Percentiles rank a stretch among this genome's conserved stretches.
These are phyloP conservation scores for Cyclocybe cylindracea DNA, from an alignment of 768 basidiomycete genomes.

Conservation along the genomic window DNA sequence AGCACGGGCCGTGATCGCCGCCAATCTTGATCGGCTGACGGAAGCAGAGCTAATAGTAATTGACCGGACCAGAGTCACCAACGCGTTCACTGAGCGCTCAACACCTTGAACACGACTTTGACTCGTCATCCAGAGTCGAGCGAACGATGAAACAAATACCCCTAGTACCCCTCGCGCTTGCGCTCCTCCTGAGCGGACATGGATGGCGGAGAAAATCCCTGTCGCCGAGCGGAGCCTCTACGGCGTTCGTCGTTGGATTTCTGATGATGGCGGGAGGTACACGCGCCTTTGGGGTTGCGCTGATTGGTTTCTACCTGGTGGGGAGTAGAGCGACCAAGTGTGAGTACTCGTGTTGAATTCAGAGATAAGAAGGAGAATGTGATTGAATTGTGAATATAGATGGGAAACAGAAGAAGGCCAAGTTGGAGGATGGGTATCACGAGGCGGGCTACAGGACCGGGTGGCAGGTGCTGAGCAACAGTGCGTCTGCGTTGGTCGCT, in stretches of 20 bases:
- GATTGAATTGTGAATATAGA: slow-evolving; percentile 36
- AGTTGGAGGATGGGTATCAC: slow-evolving; percentile 78
- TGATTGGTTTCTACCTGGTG: slow-evolving; percentile 75
- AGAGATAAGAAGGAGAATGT: background rate
- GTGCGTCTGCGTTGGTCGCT: slow-evolving; percentile 61
- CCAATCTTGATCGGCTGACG: background rate
- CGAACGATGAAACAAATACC: too few relatives aligned
- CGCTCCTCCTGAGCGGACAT: slow-evolving; percentile 48
- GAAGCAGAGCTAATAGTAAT: too few relatives aligned
- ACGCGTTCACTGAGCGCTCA: too few relatives aligned
- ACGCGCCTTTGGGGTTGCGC: slow-evolving; percentile 60
- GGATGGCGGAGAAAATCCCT: slow-evolving; percentile 77
- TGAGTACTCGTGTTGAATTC: slow-evolving; percentile 28
- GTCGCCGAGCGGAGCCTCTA: slow-evolving; percentile 71
- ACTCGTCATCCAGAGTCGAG: too few relatives aligned
- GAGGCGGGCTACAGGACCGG: slow-evolving; percentile 72
- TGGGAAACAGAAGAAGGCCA: slow-evolving; percentile 72
- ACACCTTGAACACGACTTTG: background rate
- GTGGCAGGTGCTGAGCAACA: slow-evolving; percentile 85
- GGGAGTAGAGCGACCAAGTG: slow-evolving; percentile 86
- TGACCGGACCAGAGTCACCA: too few relatives aligned
- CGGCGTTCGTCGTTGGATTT: slow-evolving; percentile 79
- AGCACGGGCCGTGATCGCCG: background rate
- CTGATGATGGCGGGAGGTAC: slow-evolving; percentile 68
- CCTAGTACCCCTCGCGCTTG: too few relatives aligned